Evolutionary conservation across 2,329 filamentous ascomycete genomes (phyloP), one percentile per base, ranked within the genome.

Genomic region (Pseudonectria buxi): DNA sequence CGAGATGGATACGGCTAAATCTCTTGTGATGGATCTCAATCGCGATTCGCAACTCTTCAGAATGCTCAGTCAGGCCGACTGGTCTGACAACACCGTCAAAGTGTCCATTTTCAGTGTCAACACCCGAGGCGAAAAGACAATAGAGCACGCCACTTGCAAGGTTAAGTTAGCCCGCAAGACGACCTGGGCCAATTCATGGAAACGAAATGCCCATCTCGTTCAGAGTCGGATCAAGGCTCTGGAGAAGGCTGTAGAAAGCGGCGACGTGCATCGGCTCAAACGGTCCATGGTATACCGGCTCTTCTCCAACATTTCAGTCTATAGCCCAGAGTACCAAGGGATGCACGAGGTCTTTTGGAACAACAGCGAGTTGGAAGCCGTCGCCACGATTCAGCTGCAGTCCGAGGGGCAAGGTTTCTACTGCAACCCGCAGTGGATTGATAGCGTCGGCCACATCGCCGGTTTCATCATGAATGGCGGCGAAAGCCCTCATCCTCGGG

Each of bases 401-500:
- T 67, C 74, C 35, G 63, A 70, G 1, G 36, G 40, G 10, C 51
- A 56, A 4, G 53, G 51, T 22, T 78, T 69, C 55, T 59, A 82
- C 33, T 75, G 74, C 46, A 65, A 66, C 30, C 74, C 75, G 0
- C 72, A 72, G 54, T 78, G 71, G 64, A 72, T 79, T 34, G 75
- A 80, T 47, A 75, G 71, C 36, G 50, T 74, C 37, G 72, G 71
- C 37, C 74, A 78, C 43, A 68, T 78, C 36, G 74, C 74, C 0
- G 76, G 76, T 14, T 79, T 79, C 56, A 72, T 78, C 39, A 65
- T 77, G 56, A 79, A 80, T 44, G 73, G 67, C 7, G 72, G 71
- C 7, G 73, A 77, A 2, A 46, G 37, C 7, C 51, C 49, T 1
- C 37, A 46, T 13, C 70, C 64, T 12, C 62, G 75, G n/a, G 72